These are phyloP conservation scores for Brassica cretica DNA, from an alignment of 345 rosid genomes.

Conservation along the genomic window DNA sequence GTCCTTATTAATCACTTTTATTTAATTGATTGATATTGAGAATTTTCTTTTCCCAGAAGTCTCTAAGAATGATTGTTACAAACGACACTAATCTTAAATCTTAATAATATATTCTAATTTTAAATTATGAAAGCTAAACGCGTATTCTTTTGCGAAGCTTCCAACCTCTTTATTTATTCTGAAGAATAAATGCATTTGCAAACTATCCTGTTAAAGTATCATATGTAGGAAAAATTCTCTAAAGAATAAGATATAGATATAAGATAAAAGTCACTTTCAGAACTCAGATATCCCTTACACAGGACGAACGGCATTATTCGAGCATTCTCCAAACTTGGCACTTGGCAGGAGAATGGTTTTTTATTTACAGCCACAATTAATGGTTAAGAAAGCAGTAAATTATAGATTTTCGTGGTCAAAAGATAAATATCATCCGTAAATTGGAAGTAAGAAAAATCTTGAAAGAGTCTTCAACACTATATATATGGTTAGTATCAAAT, in stretches of 20 bases:
- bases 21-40: background rate
- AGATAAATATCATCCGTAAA: slow-evolving; percentile 3
- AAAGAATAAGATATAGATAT: background rate
- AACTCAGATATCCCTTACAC: slow-evolving; percentile 7
- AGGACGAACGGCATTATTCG: slow-evolving; percentile 3
- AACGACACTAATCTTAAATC: background rate
- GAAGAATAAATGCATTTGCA: slow-evolving; percentile 22
- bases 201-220: background rate
- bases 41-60: background rate
- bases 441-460: background rate
- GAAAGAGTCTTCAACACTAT: background rate
- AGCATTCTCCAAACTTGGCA: background rate
- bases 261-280: slow-evolving; percentile 14
- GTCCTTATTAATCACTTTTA: slow-evolving; percentile 3
- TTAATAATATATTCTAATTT: slow-evolving; percentile 1
- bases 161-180: slow-evolving; percentile 15
- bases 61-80: slow-evolving; percentile 11
- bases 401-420: background rate
- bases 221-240: background rate
- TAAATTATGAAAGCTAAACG: background rate
- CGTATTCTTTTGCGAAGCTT: slow-evolving; percentile 21
- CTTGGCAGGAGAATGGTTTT: background rate
- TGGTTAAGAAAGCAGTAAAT: background rate
- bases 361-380: background rate
- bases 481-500: slow-evolving; percentile 1